Evolutionary conservation across 108 stramenopile genomes (phyloP), one percentile per base, ranked within the genome.

Genomic region (Skeletonema tropicum): DNA sequence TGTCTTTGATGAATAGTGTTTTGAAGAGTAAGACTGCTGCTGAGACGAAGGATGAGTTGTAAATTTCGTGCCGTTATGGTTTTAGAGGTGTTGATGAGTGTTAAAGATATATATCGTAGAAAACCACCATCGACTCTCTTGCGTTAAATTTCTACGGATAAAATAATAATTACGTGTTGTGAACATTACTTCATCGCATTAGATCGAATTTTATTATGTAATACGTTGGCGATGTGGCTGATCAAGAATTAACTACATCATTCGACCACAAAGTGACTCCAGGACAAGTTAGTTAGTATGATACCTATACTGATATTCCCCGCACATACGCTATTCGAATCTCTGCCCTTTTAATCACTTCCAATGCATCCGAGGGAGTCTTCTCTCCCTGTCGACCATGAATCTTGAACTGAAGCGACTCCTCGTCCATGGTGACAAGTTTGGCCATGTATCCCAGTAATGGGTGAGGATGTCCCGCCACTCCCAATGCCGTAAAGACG

Each of bases 1-100:
- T 96, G 64, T 89, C 89, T 10, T 79, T 96, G 70, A 89, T 94
- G 92, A 94, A 94, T 85, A 65, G 84, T 49, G 93, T 94, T n/a
- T 45, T 79, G 52, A 90, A 88, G 88, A 87, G 80, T 60, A 75
- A 87, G 69, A 77, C 75, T 71, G 74, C 45, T 12, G 73, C 86
- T 66, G 85, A 38, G 23, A 83, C 39, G 33, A 88, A 76, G 46
- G 88, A 89, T 69, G 89, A 93, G 66, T 71, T 93, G 60, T 90
- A 87, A 87, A n/a, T n/a, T n/a, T n/a, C n/a, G n/a, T n/a, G n/a
- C n/a, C n/a, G n/a, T n/a, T n/a, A n/a, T n/a, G n/a, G 38, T 12
- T 11, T 39, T n/a, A n/a, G 38, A 12, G 38, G 11, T 39, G 38
- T 39, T 39, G 38, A 39, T 39, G 38, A 12, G 38, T 1, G 11